These are phyloP conservation scores for Microbotryum intermedium DNA, from an alignment of 1,284 basidiomycete genomes.

Conservation along the genomic window DNA sequence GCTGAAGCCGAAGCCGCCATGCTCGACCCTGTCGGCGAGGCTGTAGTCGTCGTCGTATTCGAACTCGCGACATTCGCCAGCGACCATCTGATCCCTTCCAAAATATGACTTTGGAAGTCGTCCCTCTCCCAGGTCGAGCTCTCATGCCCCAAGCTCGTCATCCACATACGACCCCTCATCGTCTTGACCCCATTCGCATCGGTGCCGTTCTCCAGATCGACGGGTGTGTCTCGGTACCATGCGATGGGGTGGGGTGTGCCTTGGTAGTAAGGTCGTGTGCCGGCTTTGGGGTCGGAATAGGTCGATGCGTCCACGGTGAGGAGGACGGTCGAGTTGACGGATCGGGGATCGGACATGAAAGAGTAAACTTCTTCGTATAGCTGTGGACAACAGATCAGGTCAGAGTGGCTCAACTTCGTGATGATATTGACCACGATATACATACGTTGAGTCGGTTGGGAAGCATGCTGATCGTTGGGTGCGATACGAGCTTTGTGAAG, in stretches of 20 bases:
- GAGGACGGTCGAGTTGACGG: constrained; percentile 25
- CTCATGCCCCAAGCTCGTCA: constrained; percentile 15
- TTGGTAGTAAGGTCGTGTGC: constrained; percentile 15
- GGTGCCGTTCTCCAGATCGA: constrained; percentile 25
- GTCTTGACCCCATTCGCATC: not conserved
- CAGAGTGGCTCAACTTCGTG: too few relatives aligned
- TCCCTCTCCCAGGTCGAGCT: constrained; percentile 16
- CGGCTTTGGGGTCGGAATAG: constrained; percentile 7
- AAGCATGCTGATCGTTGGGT: constrained; percentile 21
- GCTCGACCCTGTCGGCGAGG: not conserved
- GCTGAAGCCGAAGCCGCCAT: not conserved
- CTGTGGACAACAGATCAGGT: too few relatives aligned
- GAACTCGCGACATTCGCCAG: not conserved
- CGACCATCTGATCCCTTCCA: constrained; percentile 12
- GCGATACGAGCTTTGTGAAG: constrained; percentile 16
- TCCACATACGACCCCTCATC: constrained; percentile 25
- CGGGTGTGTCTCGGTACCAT: constrained; percentile 20
- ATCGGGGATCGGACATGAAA: constrained; percentile 23
- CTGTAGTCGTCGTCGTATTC: not conserved
- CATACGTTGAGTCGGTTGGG: constrained; percentile 8
- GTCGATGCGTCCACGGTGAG: constrained; percentile 13
- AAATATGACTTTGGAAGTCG: constrained; percentile 16
- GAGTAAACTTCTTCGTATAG: constrained; percentile 22
- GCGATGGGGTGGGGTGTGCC: constrained; percentile 22
- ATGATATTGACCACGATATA: too few relatives aligned